Percentiles rank a stretch among this genome's conserved stretches.
Evolutionary conservation across 768 basidiomycete species (phyloP).

Genomic region (Antrodiella citrinella): DNA sequence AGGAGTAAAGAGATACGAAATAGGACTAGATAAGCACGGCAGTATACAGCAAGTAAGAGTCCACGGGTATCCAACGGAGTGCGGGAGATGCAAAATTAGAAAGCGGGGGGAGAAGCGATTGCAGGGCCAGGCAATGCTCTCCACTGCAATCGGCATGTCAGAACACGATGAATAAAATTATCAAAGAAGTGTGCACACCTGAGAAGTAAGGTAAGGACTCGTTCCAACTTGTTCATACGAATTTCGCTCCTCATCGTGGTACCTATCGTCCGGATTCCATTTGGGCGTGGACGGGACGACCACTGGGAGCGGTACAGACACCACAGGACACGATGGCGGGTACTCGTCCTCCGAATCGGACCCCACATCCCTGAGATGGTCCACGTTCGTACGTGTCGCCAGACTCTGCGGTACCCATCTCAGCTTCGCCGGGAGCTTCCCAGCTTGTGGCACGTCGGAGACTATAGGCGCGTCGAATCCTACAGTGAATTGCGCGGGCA

Average conservation of each 20-base stretch:
- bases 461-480: slow-evolving; percentile 40
- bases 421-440: slow-evolving; percentile 27
- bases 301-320: slow-evolving; percentile 30
- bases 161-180: background rate
- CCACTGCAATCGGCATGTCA: slow-evolving; percentile 20
- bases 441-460: slow-evolving; percentile 32
- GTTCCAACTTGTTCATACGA: slow-evolving; percentile 22
- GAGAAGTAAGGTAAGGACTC: slow-evolving; percentile 27
- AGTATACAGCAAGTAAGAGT: background rate
- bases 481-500: slow-evolving; percentile 27
- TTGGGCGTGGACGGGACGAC: slow-evolving; percentile 22
- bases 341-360: slow-evolving; percentile 24
- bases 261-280: slow-evolving; percentile 22
- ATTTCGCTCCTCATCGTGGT: slow-evolving; percentile 26
- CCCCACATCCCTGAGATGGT: slow-evolving; percentile 21
- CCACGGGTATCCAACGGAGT: background rate
- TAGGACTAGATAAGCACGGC: background rate
- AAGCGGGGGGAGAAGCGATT: slow-evolving; percentile 14
- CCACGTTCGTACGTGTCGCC: slow-evolving; percentile 22
- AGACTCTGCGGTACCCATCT: slow-evolving; percentile 36
- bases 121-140: slow-evolving; percentile 29
- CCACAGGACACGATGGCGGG: slow-evolving; percentile 24
- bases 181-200: slow-evolving; percentile 16
- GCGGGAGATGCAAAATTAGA: slow-evolving; percentile 2
- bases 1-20: background rate